Percentiles rank a stretch among this genome's conserved stretches.
phyloP scores from a whole-genome alignment of 495 filamentous ascomycete species.

The Aspergillus avenaceus region DNA sequence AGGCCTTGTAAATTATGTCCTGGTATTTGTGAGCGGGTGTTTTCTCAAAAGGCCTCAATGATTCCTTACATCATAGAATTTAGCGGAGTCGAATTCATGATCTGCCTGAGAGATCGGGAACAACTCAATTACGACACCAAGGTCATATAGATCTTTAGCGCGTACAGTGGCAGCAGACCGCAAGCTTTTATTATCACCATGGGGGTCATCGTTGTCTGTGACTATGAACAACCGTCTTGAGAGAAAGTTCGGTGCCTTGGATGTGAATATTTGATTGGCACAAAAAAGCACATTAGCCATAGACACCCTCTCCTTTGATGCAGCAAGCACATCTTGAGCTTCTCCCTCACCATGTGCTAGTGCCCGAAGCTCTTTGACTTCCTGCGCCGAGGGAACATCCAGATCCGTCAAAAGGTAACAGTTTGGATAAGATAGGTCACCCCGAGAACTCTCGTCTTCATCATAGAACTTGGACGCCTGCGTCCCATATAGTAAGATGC shows the following conservation, averaged over 20 bases:
- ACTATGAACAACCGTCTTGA: slow-evolving; percentile 92
- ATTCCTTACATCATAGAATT: slow-evolving; percentile 80
- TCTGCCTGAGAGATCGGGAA: slow-evolving; percentile 80
- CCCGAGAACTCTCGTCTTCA: slow-evolving; percentile 57
- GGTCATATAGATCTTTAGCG: slow-evolving; percentile 92
- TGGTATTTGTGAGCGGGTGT: slow-evolving; percentile 22
- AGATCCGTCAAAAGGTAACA: slow-evolving; percentile 91
- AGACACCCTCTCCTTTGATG: slow-evolving; percentile 63
- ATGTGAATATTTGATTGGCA: slow-evolving; percentile 95
- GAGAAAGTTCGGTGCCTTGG: slow-evolving; percentile 88
- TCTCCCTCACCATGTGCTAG: slow-evolving; percentile 74
- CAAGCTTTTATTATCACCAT: slow-evolving; percentile 62
- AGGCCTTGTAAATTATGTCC: slow-evolving; percentile 74
- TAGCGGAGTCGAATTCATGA: slow-evolving; percentile 74
- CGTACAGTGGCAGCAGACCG: slow-evolving; percentile 75
- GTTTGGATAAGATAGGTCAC: slow-evolving; percentile 71
- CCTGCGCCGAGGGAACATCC: slow-evolving; percentile 77
- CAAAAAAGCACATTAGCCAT: slow-evolving; percentile 94
- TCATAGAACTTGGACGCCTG: slow-evolving; percentile 77
- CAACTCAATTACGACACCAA: slow-evolving; percentile 88
- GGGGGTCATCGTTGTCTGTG: slow-evolving; percentile 90
- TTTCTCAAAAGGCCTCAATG: background rate
- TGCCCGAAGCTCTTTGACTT: slow-evolving; percentile 73
- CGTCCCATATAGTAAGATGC: slow-evolving; percentile 90
- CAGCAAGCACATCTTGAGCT: slow-evolving; percentile 56